phyloP scores from a whole-genome alignment of 345 rosid genomes.

The Eucalyptus regnans region DNA sequence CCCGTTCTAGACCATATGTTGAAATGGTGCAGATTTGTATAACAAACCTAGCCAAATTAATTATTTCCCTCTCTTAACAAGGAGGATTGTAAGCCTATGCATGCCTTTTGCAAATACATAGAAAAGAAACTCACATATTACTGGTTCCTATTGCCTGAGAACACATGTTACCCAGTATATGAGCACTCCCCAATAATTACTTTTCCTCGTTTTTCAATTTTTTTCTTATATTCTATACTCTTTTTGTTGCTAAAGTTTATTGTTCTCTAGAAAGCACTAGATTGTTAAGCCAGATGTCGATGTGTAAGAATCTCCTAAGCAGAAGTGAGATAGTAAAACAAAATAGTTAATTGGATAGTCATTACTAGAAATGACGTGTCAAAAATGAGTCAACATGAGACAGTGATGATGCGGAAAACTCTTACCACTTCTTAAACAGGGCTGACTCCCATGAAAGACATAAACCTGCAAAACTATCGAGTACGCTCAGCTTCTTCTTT shows the following conservation, averaged over 20 bases:
- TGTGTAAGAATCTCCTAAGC: background rate
- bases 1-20: background rate
- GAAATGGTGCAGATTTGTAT: background rate
- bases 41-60: background rate
- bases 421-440: conserved; percentile 78
- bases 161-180: background rate
- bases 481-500: background rate
- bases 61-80: background rate
- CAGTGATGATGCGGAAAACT: background rate
- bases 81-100: background rate
- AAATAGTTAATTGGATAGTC: background rate
- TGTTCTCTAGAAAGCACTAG: background rate
- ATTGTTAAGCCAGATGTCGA: background rate
- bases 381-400: background rate
- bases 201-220: background rate
- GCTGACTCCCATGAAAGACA: conserved; percentile 76
- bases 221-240: background rate
- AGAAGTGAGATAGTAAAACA: background rate
- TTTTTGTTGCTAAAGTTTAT: background rate
- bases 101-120: background rate
- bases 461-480: conserved; percentile 43
- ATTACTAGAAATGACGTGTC: background rate
- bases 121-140: background rate
- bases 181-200: background rate
- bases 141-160: background rate